Evolutionary conservation across 371 early-diverging fungal species (phyloP).

Genomic region (Mucor ambiguus): DNA sequence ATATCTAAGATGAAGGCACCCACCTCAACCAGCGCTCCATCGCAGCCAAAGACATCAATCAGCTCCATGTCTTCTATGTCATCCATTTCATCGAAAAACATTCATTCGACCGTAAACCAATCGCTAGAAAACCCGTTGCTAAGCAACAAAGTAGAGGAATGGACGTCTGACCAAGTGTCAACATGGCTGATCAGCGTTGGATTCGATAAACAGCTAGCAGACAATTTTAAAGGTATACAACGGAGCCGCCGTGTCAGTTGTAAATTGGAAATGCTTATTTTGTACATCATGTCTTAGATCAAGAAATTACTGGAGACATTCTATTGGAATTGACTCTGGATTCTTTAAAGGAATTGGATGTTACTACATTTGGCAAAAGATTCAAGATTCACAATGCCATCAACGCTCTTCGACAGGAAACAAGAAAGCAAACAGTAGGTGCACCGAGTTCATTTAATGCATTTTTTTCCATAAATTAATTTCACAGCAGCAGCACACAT

Average conservation of each 20-base stretch:
- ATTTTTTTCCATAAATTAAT: not conserved
- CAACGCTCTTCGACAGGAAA: slow-evolving; percentile 44
- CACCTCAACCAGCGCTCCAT: not conserved
- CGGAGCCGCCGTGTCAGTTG: not conserved
- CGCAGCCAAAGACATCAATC: not conserved
- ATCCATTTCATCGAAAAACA: slow-evolving; percentile 16
- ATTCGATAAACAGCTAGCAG: slow-evolving; percentile 51
- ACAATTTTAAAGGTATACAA: slow-evolving; percentile 59
- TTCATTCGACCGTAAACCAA: not conserved
- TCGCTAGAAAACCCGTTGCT: slow-evolving; percentile 13
- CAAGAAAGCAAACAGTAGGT: slow-evolving; percentile 11
- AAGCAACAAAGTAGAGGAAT: slow-evolving; percentile 40
- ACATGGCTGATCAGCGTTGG: slow-evolving; percentile 53
- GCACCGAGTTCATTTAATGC: not conserved
- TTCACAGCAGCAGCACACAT: not conserved
- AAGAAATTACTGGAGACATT: slow-evolving; percentile 74
- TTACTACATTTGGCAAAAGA: slow-evolving; percentile 70
- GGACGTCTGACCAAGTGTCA: slow-evolving; percentile 50
- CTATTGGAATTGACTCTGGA: slow-evolving; percentile 64
- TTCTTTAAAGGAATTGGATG: slow-evolving; percentile 73
- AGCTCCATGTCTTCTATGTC: not conserved
- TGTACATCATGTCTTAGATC: slow-evolving; percentile 39
- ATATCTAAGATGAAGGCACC: slow-evolving; percentile 33
- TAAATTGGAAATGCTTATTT: not conserved
- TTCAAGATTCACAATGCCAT: slow-evolving; percentile 73